phyloP scores from a whole-genome alignment of 805 yeast genomes.

The Wickerhamomyces silvicola region DNA sequence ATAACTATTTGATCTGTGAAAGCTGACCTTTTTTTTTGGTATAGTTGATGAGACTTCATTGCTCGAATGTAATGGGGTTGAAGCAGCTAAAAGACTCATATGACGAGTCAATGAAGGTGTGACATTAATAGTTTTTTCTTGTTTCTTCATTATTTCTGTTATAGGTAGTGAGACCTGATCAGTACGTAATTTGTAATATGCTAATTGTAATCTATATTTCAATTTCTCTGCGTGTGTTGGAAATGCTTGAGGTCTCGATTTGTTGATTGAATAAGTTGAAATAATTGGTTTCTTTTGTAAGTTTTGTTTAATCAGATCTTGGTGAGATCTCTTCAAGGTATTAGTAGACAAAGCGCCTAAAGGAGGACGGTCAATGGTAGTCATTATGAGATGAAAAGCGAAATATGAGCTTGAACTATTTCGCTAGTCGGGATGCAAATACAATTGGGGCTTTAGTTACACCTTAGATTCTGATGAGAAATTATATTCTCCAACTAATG shows the following conservation, averaged over 20 bases:
- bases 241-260: too few relatives aligned
- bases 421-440: neutral
- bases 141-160: constrained; percentile 21
- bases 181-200: constrained; percentile 45
- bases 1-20: constrained; percentile 8
- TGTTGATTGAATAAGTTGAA: too few relatives aligned
- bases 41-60: neutral
- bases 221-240: constrained; percentile 32
- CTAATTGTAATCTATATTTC: constrained; percentile 42
- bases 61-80: constrained; percentile 20
- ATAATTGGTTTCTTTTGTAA: neutral
- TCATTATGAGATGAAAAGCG: constrained; percentile 6
- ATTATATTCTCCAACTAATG: too few relatives aligned
- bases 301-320: constrained; percentile 7
- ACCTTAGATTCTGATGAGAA: too few relatives aligned
- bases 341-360: constrained; percentile 14
- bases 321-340: constrained; percentile 8
- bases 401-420: neutral
- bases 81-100: constrained; percentile 30
- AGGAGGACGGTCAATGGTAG: constrained; percentile 17
- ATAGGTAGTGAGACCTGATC: constrained; percentile 35
- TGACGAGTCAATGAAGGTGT: constrained; percentile 22
- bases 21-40: constrained; percentile 16
- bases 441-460: too few relatives aligned
- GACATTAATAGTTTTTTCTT: constrained; percentile 2